Evolutionary conservation across 495 filamentous ascomycete genomes (phyloP), one percentile per base, ranked within the genome.

Genomic region (Darksidea phi): DNA sequence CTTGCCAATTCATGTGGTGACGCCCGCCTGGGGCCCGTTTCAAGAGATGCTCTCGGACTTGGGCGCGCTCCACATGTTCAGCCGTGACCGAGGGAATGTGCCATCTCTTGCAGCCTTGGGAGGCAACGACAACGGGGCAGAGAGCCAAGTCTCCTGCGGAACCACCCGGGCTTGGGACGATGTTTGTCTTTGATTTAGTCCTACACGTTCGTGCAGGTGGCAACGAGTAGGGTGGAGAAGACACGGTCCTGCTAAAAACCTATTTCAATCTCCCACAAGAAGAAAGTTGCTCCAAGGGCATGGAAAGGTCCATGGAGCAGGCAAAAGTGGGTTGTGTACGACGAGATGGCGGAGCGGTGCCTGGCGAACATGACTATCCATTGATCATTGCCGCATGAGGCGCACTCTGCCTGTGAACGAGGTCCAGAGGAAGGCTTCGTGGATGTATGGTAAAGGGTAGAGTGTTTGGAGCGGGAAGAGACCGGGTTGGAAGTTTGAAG

Each of bases 201-300:
- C 62, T 59, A 63, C 45, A 47, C 41, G 46, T 58, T 52, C 54
- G 20, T 32, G 25, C 12, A 36, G 46, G 21, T 20, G 63, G 59
- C 55, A 67, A 64, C 47, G 57, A 56, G 48, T 60, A 66, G 62
- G 67, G 67, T 70, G 67, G 67, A 70, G 64, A 56, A 63, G 67
- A 67, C 67, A 67, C 63, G 67, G 67, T 57, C 59, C 67, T 70
- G 67, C 67, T 70, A 67, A 70, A 70, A 67, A 59, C 64, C 64
- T 49, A 42, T 57, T 63, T 70, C 54, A 56, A 62, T 70, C 67
- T 70, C 54, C 67, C 67, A 70, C 67, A 53, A 49, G 49, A 51
- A 54, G 36, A 55, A 53, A 57, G 64, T 67, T 57, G 56, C 64
- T 67, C 46, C 60, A 28, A 57, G 59, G 59, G 49, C 57, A 70